Base-by-base conservation (phyloP, 2,329 filamentous ascomycete species). In the Colletotrichum sp. region DNA sequence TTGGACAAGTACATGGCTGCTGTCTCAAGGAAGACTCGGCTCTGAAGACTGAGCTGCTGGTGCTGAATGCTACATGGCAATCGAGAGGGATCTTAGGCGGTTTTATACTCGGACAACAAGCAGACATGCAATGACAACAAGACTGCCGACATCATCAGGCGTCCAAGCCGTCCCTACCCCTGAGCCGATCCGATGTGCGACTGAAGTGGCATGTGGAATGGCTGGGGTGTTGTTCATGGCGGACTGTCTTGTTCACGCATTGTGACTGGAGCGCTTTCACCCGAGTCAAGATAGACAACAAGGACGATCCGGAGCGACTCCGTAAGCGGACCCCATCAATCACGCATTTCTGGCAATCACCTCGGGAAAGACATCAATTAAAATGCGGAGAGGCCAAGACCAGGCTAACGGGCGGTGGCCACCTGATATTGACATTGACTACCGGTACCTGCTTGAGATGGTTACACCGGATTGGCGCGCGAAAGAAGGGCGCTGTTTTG, bases 401-500 rank as follows among this genome's bases (percentile, higher is more conserved):
- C 12, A 44, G 3, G 55, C 57, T 30, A 59, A 25, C 57, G 32
- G 52, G 63, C 39, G 69, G 34, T 36, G 34, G 22, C 22, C 55
- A 73, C 19, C 70, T 64, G 64, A 59, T 57, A 34, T 73, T 57
- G 64, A 52, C 44, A 34, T 16, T 19, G 64, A 64, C 64, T 73
- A 36, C 64, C 69, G 44, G 64, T 73, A 75, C 63, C 63, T 72
- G 70, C 73, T 27, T 68, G 19, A 65, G 13, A 19, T 27, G 69
- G 64, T 36, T 68, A 68, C 64, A 72, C 44, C 39, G 73, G 73
- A 75, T 75, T 75, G 57, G 63, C 32, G 73, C 69, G 73, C 68
- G 4, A 72, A 28, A 67, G 68, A 15, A 3, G 15, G 30, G 55
- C 16, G 19, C 11, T 0, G 55, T 1, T 64, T 25, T 7, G 8